Percentiles rank a stretch among this genome's conserved stretches.
phyloP scores from a whole-genome alignment of 163 green algal genomes.

The Chlamydomonas reinhardtii region DNA sequence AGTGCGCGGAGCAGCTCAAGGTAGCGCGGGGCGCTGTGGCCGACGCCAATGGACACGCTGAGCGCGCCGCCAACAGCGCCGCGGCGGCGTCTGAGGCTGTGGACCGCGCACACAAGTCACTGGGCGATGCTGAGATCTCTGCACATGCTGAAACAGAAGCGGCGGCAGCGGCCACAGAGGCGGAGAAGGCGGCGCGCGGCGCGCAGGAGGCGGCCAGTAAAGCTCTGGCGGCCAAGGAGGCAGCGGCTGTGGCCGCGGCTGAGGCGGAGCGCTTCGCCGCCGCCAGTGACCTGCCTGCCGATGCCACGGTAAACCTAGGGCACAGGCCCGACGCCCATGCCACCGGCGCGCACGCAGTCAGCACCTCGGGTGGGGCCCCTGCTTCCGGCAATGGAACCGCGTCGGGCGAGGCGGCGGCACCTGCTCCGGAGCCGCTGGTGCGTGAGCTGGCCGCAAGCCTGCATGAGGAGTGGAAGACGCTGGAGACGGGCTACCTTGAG shows the following conservation, averaged over 20 bases:
- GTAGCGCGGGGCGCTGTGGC: conserved; percentile 53
- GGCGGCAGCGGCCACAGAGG: conserved; percentile 52
- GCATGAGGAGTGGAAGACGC: conserved; percentile 58
- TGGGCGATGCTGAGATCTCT: conserved; percentile 62
- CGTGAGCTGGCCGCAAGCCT: conserved; percentile 43
- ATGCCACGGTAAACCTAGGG: conserved; percentile 20
- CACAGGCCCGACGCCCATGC: conserved; percentile 14
- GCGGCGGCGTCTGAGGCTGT: conserved; percentile 60
- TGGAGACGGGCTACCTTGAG: conserved; percentile 68
- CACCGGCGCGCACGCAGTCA: conserved; percentile 23
- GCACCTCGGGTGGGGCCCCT: conserved; percentile 29
- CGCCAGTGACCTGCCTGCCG: conserved; percentile 34
- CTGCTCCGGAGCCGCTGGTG: conserved; percentile 30
- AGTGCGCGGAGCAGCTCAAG: conserved; percentile 78
- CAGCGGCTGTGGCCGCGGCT: conserved; percentile 3
- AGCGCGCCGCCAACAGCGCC: conserved; percentile 55
- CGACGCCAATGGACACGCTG: conserved; percentile 63
- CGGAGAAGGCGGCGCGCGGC: conserved; percentile 47
- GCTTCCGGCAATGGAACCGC: conserved; percentile 39
- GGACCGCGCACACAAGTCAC: conserved; percentile 44
- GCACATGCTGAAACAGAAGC: conserved; percentile 64
- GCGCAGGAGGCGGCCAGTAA: conserved; percentile 43
- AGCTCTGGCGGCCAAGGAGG: conserved; percentile 32
- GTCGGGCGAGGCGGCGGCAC: neutral
- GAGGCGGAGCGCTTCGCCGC: conserved; percentile 43